phyloP scores from a whole-genome alignment of 2,329 filamentous ascomycete species.

The Aspergillus phoenicis region DNA sequence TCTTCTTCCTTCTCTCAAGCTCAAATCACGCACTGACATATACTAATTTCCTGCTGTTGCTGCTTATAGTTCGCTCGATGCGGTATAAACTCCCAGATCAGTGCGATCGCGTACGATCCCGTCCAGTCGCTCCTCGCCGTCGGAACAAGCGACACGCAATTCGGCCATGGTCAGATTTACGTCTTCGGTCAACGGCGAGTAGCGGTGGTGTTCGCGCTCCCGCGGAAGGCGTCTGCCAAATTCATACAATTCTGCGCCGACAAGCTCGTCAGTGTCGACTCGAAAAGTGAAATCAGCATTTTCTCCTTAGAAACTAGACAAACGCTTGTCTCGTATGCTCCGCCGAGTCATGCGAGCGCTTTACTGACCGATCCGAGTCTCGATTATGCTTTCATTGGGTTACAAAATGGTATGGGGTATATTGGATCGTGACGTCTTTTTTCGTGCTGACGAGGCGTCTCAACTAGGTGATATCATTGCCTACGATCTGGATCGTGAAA shows the following conservation, averaged over 20 bases:
- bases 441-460: conserved; percentile 10
- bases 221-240: conserved; percentile 72
- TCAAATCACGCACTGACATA: too few relatives aligned
- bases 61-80: conserved; percentile 64
- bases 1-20: too few relatives aligned
- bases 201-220: conserved; percentile 70
- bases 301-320: conserved; percentile 76
- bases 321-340: conserved; percentile 69
- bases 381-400: conserved; percentile 87
- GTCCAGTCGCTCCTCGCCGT: conserved; percentile 91
- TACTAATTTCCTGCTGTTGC: conserved; percentile 12
- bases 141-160: conserved; percentile 84
- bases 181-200: conserved; percentile 83
- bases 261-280: conserved; percentile 81
- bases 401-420: conserved; percentile 62
- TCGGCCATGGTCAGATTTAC: conserved; percentile 84
- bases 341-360: conserved; percentile 73
- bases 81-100: conserved; percentile 75
- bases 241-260: conserved; percentile 82
- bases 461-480: conserved; percentile 73
- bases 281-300: conserved; percentile 79
- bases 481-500: conserved; percentile 87
- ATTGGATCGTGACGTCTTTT: too few relatives aligned
- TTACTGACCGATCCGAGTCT: conserved; percentile 84
- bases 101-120: conserved; percentile 86